Base-by-base conservation (phyloP, 169 alveolate species). In the Plasmodium berghei region DNA sequence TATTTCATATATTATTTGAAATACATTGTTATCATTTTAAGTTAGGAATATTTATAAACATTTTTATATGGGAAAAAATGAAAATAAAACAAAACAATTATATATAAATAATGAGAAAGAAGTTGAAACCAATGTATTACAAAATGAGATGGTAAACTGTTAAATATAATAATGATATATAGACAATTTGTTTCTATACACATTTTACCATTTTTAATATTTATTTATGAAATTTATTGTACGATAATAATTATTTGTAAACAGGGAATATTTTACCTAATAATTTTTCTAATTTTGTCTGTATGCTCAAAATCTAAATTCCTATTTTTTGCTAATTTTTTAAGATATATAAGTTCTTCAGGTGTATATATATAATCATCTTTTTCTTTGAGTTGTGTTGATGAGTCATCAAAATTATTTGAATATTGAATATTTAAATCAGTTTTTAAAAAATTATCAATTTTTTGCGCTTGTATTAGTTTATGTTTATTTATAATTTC, bases 311-410 rank as follows among this genome's bases (percentile, higher is more conserved):
- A 75, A 42, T 75, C 89, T 63, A 75, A 16, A n/a, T 63, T 62
- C 62, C 73, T 75, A 75, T 75, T 75, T 75, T 75, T 75, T 52
- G 89, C 63, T 75, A 75, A 63, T 75, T 75, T 75, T 63, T 75
- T 75, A 75, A 75, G 89, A 52, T 75, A 75, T 42, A 70, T 63
- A 75, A 75, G 73, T 75, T 75, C 89, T 75, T 75, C 89, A n/a
- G 89, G 89, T 6, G 74, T 75, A 55, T 75, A 75, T 75, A 75
- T 12, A 64, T 75, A 75, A 48, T 75, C 89, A 64, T 75, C 89
- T 58, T 75, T 52, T 49, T 75, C 72, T 45, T 75, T 75, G 12
- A 20, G 59, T 75, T 75, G 52, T 16, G 26, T 58, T 18, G 56
- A 22, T 48, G 89, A 24, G 5, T 62, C 62, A 42, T 75, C 66